Conservation (phyloP, 1,284 basidiomycete genomes). For the Ustilago trichophora region DNA sequence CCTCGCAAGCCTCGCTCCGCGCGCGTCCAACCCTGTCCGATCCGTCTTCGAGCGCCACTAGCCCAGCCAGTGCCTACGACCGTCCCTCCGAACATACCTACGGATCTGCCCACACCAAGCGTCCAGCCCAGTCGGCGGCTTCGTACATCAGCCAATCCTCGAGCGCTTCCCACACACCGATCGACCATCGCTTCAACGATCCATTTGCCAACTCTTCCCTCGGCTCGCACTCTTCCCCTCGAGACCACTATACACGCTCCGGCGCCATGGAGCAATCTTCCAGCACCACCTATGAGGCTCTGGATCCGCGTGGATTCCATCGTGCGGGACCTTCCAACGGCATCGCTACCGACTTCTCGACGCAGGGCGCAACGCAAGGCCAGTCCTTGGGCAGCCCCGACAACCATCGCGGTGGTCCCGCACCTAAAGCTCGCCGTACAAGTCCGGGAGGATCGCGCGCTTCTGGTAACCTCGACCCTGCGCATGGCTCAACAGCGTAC, state of each 20-base stretch:
- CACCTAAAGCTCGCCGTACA: constrained; percentile 35
- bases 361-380: constrained; percentile 1
- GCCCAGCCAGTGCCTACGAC: constrained; percentile 33
- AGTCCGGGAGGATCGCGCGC: constrained; percentile 47
- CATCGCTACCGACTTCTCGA: background rate
- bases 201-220: background rate
- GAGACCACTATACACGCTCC: background rate
- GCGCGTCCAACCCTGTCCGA: constrained; percentile 25
- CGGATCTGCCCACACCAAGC: constrained; percentile 12
- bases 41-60: constrained; percentile 37
- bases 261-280: constrained; percentile 19
- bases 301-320: constrained; percentile 6
- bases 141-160: background rate
- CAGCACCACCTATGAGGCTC: constrained; percentile 1
- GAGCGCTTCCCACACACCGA: background rate
- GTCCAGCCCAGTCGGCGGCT: background rate
- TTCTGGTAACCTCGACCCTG: constrained; percentile 19
- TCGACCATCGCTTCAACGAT: background rate
- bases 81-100: constrained; percentile 2
- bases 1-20: constrained; percentile 28
- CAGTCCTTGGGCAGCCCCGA: constrained; percentile 30
- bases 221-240: too few species aligned
- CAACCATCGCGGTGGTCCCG: constrained; percentile 26
- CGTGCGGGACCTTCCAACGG: constrained; percentile 10
- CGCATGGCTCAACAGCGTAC: background rate